Base-by-base conservation (phyloP, 192 early-diverging fungal genomes). In the Allomyces macrogynus region DNA sequence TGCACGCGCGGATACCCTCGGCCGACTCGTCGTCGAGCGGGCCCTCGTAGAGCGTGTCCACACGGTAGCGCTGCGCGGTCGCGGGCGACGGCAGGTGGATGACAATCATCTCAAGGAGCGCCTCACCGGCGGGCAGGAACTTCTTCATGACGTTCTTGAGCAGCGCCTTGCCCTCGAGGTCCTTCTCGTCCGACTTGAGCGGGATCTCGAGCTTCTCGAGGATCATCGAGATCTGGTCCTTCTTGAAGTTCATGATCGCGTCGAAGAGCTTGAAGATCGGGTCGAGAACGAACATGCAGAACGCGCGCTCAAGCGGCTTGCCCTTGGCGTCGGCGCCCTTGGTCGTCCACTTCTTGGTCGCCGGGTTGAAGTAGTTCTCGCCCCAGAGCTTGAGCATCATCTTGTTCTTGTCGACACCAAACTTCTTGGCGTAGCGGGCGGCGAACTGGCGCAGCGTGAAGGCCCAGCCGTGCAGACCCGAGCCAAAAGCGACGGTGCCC, bases 381-480 rank as follows among this genome's bases (percentile, higher is more conserved):
- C 95, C 95, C 94, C 94, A 98, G 65, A 98, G 86, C 75, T 87
- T 86, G 67, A 69, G 64, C 93, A 95, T 95, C 87, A 98, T 89
- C 84, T 95, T 93, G 70, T 86, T 77, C 72, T 86, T 81, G 76
- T 93, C 90, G 66, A 95, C 88, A 86, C 93, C 93, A 66, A 95
- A 93, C 87, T 93, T 98, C 86, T 93, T 91, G 75, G 93, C 78
- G 77, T 98, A 98, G 68, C 90, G 88, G 66, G 81, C 75, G 70
- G 95, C 91, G 66, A 98, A 95, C 82, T 95, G 92, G 72, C 92
- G 90, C 70, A 98, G 90, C 66, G 93, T 95, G 86, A 98, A 98
- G 74, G 87, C 93, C 95, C 95, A 98, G 66, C 90, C 95, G 82
- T 95, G 93, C 69, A 95, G 90, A 84, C 92, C 93, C 61, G 95